Base-by-base conservation (phyloP, 225 moss, liverwort and hornwort genomes). In the Sphagnum contortum region DNA sequence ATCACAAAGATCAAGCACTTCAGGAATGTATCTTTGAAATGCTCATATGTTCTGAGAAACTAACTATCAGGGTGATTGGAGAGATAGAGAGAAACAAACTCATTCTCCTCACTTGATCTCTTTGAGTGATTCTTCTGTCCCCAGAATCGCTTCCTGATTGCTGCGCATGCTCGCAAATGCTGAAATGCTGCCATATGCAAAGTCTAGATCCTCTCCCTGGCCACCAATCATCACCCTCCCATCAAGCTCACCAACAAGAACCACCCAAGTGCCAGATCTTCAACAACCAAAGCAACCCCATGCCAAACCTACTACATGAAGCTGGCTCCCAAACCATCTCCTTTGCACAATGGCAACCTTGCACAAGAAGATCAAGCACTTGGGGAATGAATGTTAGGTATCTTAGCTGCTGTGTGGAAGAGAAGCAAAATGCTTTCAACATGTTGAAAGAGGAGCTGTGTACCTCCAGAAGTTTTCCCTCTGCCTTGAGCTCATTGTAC, bases 131-230 rank as follows among this genome's bases (percentile, higher is more conserved):
- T 98, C 98, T 72, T 93, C 98, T 60, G 85, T 91, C 50, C 98
- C 98, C 57, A 98, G 79, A 54, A 93, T 91, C 29, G 93, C 98
- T 74, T 98, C 98, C 75, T 98, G 93, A 69, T 88, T 91, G 12
- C 87, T 84, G 14, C 90, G 84, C 67, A 89, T 81, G 65, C 87
- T 81, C 0, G 89, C 93, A 75, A 98, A 98, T 4, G 93, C 98
- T 29, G 98, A 98, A 50, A 98, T 93, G 74, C 98, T 98, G 64
- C 89, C 98, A 66, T 89, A 98, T 10, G 98, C 98, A 63, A 89
- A 93, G 66, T 98, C 89, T 71, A 98, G 81, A 66, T 98, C 98
- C 75, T 98, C 98, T 7, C 98, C 98, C 78, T 91, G 81, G 66
- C 68, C 58, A 65, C 67, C 71, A 70, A 14, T 9, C 10, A 59